These are phyloP conservation scores for Kregervanrija pseudodelftensis DNA, from an alignment of 805 yeast species.

Conservation along the genomic window DNA sequence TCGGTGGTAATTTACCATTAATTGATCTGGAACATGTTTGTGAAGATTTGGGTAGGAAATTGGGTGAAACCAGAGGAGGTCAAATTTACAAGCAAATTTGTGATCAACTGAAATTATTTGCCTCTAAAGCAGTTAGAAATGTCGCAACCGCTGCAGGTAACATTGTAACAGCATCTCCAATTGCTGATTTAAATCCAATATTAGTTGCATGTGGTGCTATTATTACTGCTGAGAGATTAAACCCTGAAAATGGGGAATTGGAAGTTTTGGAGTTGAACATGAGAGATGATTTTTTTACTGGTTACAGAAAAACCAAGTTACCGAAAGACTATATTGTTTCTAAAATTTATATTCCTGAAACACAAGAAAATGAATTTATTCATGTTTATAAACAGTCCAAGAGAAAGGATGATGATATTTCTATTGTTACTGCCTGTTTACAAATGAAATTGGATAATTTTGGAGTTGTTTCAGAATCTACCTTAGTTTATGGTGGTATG, in stretches of 20 bases:
- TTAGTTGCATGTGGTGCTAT: slow-evolving; percentile 36
- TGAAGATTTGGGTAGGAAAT: slow-evolving; percentile 21
- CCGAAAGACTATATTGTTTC: slow-evolving; percentile 31
- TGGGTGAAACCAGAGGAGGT: slow-evolving; percentile 20
- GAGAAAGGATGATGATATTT: slow-evolving; percentile 44
- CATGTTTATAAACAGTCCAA: slow-evolving; percentile 39
- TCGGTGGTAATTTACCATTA: slow-evolving; percentile 37
- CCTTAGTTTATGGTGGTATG: slow-evolving; percentile 40
- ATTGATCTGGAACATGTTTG: slow-evolving; percentile 32
- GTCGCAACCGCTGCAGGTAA: slow-evolving; percentile 46
- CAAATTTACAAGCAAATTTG: slow-evolving; percentile 33
- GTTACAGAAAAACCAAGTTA: slow-evolving; percentile 34
- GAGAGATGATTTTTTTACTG: slow-evolving; percentile 35
- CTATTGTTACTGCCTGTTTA: slow-evolving; percentile 39
- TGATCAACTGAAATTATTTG: slow-evolving; percentile 38
- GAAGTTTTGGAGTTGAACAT: slow-evolving; percentile 23
- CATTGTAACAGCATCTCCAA: slow-evolving; percentile 43
- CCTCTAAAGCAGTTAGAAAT: slow-evolving; percentile 42
- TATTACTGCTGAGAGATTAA: slow-evolving; percentile 28
- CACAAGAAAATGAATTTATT: slow-evolving; percentile 30
- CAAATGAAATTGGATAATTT: slow-evolving; percentile 20
- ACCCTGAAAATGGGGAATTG: slow-evolving; percentile 17
- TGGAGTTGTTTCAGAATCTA: slow-evolving; percentile 23
- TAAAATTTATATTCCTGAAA: slow-evolving; percentile 34
- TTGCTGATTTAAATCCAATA: slow-evolving; percentile 41